phyloP scores from a whole-genome alignment of 306 rosid species.

The Leucaena leucocephala region DNA sequence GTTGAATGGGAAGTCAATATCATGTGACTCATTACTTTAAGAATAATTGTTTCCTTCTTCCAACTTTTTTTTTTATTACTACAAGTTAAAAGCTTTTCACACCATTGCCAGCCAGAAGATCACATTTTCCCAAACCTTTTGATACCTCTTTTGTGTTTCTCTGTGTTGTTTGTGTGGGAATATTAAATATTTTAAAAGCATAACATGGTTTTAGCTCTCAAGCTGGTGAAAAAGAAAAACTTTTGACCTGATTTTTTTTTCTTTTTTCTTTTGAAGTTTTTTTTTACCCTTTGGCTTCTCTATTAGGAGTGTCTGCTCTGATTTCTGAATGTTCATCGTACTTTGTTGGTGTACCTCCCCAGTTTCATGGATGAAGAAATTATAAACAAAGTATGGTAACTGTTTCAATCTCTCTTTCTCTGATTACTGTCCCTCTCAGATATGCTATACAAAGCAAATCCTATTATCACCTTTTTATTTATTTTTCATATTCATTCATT shows the following conservation, averaged over 20 bases:
- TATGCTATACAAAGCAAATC: not conserved
- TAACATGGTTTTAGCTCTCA: too few species aligned
- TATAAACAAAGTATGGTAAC: not conserved
- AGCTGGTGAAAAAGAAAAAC: too few species aligned
- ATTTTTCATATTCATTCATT: not conserved
- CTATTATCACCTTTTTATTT: not conserved
- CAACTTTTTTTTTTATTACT: not conserved
- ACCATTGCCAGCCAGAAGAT: too few species aligned
- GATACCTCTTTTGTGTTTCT: not conserved
- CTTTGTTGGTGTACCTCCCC: constrained; percentile 45
- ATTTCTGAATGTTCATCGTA: constrained; percentile 39
- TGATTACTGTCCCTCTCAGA: not conserved
- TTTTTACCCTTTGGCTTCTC: not conserved
- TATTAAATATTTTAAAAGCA: too few species aligned
- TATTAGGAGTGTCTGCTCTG: constrained; percentile 13
- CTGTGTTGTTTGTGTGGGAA: too few species aligned
- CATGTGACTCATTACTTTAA: not conserved
- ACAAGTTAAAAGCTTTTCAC: not conserved
- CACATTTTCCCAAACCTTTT: not conserved
- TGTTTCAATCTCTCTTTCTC: not conserved
- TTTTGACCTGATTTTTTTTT: too few species aligned
- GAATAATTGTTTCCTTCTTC: too few species aligned
- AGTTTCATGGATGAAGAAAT: constrained; percentile 38
- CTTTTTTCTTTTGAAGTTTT: too few species aligned
- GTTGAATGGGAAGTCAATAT: not conserved